Base-by-base conservation (phyloP, 2,329 filamentous ascomycete genomes). In the Claviceps digitariae region DNA sequence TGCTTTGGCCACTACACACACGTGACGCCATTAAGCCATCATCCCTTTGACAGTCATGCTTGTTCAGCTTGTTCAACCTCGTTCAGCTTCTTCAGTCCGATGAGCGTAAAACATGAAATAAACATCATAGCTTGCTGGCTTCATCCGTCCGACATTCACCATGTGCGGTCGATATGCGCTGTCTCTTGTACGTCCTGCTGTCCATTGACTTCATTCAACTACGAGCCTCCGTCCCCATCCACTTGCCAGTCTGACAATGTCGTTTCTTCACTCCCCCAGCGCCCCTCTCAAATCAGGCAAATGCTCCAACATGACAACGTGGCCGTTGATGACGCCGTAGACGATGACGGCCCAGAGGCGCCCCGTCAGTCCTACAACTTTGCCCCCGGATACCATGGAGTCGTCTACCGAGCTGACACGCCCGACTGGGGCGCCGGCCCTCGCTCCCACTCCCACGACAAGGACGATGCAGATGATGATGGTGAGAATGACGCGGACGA, bases 331-430 rank as follows among this genome's bases (percentile, higher is more conserved):
- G 81, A 89, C 54, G 81, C 79, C 1, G 87, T 87, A 0, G 77
- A 79, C 4, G 87, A 95, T 60, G 49, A 56, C 27, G 78, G 66
- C 53, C 76, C 84, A 17, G 65, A 62, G 2, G 69, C 73, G 1
- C 79, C 80, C 1, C 79, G 86, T 40, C 86, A 88, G 63, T 89
- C 80, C 38, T 95, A 94, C 72, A 97, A 97, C 66, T 94, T 98
- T 64, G 89, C 91, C 0, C 93, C 93, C 0, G 87, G 90, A 0
- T 87, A 89, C 57, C 77, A 86, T 62, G 91, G 93, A 36, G 74
- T 93, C 25, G 87, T 97, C 27, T 95, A 95, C 65, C 82, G 90
- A 55, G 88, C 88, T 36, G 81, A 89, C 51, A 77, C 78, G 6
- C 76, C 82, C 13, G 81, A 84, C 55, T 71, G 72, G 57, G 81